A percentile compares a stretch with the other conserved stretches of the same genome.
Evolutionary conservation across 2,329 filamentous ascomycete genomes (phyloP).

Genomic region (Ophiostoma sp.): DNA sequence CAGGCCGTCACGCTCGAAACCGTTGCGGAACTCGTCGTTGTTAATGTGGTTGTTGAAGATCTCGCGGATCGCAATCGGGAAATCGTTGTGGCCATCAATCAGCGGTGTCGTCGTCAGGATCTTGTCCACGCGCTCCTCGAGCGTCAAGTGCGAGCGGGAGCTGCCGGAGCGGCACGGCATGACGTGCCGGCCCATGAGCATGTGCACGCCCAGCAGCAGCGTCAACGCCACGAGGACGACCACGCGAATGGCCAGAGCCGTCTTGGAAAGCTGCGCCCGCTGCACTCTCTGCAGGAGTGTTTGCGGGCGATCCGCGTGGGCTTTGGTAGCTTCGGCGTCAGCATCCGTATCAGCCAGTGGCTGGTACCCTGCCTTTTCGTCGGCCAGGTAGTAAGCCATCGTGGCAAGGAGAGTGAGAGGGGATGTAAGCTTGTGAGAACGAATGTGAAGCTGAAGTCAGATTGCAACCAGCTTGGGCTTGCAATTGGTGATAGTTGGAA

Average conservation of each 20-base stretch:
- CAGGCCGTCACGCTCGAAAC: constrained; percentile 71
- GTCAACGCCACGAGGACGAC: background rate
- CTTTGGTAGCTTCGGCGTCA: background rate
- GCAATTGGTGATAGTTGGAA: background rate
- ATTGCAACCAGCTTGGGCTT: background rate
- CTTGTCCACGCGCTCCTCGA: constrained; percentile 31
- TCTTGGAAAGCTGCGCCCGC: background rate
- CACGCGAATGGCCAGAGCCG: constrained; percentile 13
- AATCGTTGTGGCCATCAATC: constrained; percentile 81
- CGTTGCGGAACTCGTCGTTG: constrained; percentile 66
- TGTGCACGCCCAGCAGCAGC: constrained; percentile 14
- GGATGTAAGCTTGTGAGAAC: background rate
- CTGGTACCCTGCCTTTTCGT: constrained; percentile 15
- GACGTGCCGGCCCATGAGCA: constrained; percentile 5
- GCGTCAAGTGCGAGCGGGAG: constrained; percentile 15
- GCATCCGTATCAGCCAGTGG: background rate
- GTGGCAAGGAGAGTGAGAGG: background rate
- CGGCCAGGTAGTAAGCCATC: background rate
- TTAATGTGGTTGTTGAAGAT: constrained; percentile 78
- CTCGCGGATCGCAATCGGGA: constrained; percentile 70
- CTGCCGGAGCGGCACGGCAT: background rate
- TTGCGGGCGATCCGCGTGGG: background rate
- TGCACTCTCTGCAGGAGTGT: background rate
- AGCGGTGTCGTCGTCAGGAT: constrained; percentile 32
- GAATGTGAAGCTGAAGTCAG: background rate